A percentile compares a stretch with the other conserved stretches of the same genome.
These are phyloP conservation scores for Globisporangium canariense DNA, from an alignment of 352 stramenopile genomes.

Conservation along the genomic window DNA sequence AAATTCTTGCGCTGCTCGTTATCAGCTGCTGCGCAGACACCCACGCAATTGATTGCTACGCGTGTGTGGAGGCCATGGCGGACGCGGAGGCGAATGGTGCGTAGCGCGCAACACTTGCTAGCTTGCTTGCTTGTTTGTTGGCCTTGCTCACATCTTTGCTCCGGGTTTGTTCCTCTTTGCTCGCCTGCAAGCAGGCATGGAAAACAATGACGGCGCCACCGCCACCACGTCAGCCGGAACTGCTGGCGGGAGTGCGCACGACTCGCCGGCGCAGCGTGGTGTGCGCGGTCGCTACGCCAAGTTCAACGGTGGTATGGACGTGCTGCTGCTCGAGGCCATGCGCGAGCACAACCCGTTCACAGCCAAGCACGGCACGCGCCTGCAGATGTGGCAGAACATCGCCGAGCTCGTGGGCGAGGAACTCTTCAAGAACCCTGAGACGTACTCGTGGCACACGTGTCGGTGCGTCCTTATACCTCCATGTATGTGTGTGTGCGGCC, in stretches of 20 bases:
- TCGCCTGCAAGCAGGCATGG: not conserved
- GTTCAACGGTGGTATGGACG: conserved; percentile 77
- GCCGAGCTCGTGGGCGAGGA: conserved; percentile 56
- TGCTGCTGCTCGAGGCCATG: conserved; percentile 71
- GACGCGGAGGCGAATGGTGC: conserved; percentile 1
- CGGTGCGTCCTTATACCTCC: conserved; percentile 31
- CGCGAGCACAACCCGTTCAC: conserved; percentile 73
- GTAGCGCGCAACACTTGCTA: not conserved
- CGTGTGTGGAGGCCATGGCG: not conserved
- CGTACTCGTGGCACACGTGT: conserved; percentile 84
- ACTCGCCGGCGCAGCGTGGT: conserved; percentile 20
- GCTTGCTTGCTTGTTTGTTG: too few species aligned
- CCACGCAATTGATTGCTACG: not conserved
- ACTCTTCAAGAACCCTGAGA: conserved; percentile 60
- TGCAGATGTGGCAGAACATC: conserved; percentile 80
- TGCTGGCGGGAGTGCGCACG: not conserved
- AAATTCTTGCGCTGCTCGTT: conserved; percentile 1
- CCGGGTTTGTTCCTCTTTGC: not conserved
- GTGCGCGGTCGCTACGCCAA: conserved; percentile 74
- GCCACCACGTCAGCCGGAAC: not conserved
- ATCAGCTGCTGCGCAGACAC: not conserved
- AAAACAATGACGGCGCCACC: not conserved
- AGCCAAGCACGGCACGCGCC: conserved; percentile 77
- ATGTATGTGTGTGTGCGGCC: not conserved
- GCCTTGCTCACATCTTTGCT: not conserved